Conservation (phyloP, 2,329 filamentous ascomycete species). For the Ophiosphaerella korrae region DNA sequence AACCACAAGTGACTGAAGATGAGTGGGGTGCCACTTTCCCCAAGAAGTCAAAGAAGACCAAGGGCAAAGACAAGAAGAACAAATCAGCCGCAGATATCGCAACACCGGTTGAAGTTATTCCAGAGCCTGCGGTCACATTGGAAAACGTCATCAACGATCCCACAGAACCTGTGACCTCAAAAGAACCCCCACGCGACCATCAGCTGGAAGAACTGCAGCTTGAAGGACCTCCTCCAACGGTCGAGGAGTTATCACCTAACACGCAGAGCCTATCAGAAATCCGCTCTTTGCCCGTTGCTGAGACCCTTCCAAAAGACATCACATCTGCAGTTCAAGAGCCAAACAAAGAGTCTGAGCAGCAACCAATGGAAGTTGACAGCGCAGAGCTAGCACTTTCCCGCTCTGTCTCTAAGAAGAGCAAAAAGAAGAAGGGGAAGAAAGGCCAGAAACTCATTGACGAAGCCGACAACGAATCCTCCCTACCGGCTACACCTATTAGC, state of each 20-base stretch:
- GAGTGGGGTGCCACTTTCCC: constrained; percentile 14
- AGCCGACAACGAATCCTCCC: not conserved
- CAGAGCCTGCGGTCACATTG: not conserved
- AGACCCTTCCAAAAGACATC: not conserved
- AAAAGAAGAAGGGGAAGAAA: constrained; percentile 35
- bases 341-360: constrained; percentile 1
- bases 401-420: constrained; percentile 33
- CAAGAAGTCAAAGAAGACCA: constrained; percentile 35
- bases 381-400: constrained; percentile 12
- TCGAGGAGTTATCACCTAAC: not conserved
- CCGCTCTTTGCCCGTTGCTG: not conserved
- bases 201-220: not conserved
- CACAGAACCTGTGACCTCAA: not conserved
- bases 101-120: constrained; percentile 13
- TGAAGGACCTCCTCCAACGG: not conserved
- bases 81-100: constrained; percentile 15
- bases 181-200: constrained; percentile 2
- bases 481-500: constrained; percentile 1
- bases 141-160: constrained; percentile 5
- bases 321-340: not conserved
- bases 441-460: constrained; percentile 12
- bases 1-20: constrained; percentile 13
- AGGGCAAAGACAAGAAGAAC: constrained; percentile 35
- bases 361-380: constrained; percentile 1
- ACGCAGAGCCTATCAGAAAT: not conserved